phyloP scores from a whole-genome alignment of 352 stramenopile genomes.

The Pythium dissotocum region DNA sequence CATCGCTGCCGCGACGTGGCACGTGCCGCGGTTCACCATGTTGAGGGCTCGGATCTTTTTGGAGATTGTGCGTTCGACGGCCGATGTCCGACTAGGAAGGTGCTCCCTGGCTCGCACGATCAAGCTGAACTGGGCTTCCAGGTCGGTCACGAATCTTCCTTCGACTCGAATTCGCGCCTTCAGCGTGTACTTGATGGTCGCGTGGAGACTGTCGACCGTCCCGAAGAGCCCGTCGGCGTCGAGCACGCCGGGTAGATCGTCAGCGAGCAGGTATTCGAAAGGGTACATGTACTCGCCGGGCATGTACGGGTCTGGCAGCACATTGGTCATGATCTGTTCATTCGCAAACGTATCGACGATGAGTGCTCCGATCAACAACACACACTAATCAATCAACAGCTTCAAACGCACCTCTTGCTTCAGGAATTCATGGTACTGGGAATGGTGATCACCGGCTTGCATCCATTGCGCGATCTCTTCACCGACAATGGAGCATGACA shows the following conservation, averaged over 20 bases:
- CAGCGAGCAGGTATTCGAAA: conserved; percentile 59
- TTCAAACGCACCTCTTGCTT: conserved; percentile 45
- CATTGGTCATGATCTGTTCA: conserved; percentile 45
- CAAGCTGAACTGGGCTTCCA: conserved; percentile 58
- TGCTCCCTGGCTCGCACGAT: conserved; percentile 42
- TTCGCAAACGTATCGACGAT: neutral
- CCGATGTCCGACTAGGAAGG: conserved; percentile 29
- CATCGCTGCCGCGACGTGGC: conserved; percentile 64
- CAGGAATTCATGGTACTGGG: conserved; percentile 67
- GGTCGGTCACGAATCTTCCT: conserved; percentile 66
- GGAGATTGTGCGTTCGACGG: conserved; percentile 60
- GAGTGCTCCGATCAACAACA: neutral
- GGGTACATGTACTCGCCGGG: conserved; percentile 73
- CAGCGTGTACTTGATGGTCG: conserved; percentile 78
- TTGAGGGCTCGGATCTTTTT: conserved; percentile 62
- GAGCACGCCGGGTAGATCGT: conserved; percentile 53
- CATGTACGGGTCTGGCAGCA: conserved; percentile 52
- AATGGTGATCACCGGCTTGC: conserved; percentile 59
- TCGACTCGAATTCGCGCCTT: conserved; percentile 69
- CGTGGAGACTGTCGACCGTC: conserved; percentile 51
- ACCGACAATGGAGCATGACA: conserved; percentile 56
- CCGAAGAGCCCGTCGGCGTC: conserved; percentile 57
- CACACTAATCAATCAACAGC: neutral
- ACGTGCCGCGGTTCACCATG: conserved; percentile 57
- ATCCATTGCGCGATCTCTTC: conserved; percentile 75